These are phyloP conservation scores for Rubus parviflorus DNA, from an alignment of 306 rosid genomes.

Conservation along the genomic window DNA sequence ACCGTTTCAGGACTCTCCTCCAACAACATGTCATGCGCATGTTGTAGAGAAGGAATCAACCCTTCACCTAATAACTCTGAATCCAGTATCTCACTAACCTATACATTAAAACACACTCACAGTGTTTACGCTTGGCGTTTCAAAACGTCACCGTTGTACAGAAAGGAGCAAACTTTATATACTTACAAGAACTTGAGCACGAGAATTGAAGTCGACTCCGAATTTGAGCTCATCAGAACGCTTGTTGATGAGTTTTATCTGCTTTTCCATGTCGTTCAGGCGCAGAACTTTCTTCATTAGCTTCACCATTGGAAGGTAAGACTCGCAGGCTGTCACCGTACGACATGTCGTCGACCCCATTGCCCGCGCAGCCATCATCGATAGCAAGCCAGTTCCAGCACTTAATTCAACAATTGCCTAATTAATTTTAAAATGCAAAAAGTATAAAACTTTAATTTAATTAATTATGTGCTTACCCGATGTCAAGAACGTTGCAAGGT, in stretches of 20 bases:
- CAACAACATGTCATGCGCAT: conserved; percentile 77
- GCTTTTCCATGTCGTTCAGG: conserved; percentile 59
- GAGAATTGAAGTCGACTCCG: conserved; percentile 63
- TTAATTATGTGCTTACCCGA: conserved; percentile 50
- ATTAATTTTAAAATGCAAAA: neutral
- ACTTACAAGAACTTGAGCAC: conserved; percentile 79
- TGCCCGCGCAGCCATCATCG: conserved; percentile 95
- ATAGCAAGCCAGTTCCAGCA: conserved; percentile 91
- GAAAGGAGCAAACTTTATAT: neutral
- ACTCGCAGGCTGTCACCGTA: conserved; percentile 80
- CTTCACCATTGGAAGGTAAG: conserved; percentile 97
- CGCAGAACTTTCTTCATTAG: conserved; percentile 77
- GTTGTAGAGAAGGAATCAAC: conserved; percentile 85
- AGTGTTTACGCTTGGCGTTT: neutral
- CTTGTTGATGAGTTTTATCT: conserved; percentile 62
- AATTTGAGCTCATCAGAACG: conserved; percentile 83
- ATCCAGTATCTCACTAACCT: conserved; percentile 97
- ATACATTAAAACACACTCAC: conserved; percentile 6
- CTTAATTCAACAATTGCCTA: conserved; percentile 31
- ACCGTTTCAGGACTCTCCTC: conserved; percentile 71
- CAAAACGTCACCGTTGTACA: conserved; percentile 10
- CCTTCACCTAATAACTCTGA: conserved; percentile 95
- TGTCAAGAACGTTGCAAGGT: conserved; percentile 83
- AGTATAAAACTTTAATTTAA: neutral
- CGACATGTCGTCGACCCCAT: conserved; percentile 43